A percentile compares a stretch with the other conserved stretches of the same genome.
phyloP scores from a whole-genome alignment of 2,329 filamentous ascomycete species.

The Diaporthe capsici region DNA sequence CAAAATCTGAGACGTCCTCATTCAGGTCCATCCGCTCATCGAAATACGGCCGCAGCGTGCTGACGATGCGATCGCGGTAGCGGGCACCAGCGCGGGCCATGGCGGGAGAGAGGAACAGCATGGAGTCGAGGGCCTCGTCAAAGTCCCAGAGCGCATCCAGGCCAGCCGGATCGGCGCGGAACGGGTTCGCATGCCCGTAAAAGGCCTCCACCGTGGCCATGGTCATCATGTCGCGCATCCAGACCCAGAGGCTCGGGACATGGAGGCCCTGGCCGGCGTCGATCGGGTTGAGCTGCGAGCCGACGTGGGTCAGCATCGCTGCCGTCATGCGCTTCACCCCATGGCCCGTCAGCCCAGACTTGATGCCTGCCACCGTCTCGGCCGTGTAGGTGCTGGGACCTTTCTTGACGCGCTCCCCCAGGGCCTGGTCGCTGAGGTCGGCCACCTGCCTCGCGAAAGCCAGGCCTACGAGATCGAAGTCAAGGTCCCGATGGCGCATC shows the following conservation, averaged over 20 bases:
- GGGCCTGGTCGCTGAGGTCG: neutral
- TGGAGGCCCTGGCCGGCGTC: neutral
- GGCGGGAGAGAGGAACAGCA: neutral
- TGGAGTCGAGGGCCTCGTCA: neutral
- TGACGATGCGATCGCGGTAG: neutral
- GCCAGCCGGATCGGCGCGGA: neutral
- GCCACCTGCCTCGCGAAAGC: neutral
- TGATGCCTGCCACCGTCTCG: neutral
- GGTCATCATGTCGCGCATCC: neutral
- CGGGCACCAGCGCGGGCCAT: neutral
- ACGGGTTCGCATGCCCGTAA: neutral
- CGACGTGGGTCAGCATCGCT: neutral
- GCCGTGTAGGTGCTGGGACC: neutral
- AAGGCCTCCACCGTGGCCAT: neutral
- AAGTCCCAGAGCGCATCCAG: neutral
- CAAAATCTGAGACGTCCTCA: neutral
- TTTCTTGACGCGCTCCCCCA: neutral
- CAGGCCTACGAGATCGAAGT: neutral
- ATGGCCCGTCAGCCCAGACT: neutral
- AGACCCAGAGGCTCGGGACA: neutral
- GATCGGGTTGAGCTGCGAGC: neutral
- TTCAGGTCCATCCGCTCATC: neutral
- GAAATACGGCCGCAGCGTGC: neutral
- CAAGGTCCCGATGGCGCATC: neutral
- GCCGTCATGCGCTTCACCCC: neutral